Conservation (phyloP, 345 rosid genomes). For the Sonneratia caseolaris region DNA sequence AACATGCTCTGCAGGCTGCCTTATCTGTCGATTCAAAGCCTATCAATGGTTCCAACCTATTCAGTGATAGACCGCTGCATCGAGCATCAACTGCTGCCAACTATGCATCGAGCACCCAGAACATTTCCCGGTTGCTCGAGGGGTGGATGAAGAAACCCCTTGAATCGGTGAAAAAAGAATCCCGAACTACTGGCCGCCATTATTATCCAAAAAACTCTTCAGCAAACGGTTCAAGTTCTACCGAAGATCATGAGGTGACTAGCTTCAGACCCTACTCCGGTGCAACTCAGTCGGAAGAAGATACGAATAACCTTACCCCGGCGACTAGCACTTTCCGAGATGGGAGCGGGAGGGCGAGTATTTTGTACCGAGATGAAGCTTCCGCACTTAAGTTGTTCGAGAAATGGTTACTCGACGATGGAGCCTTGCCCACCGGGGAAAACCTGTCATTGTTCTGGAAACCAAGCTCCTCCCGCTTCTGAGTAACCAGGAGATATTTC, state of each 20-base stretch:
- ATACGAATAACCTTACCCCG: conserved; percentile 7
- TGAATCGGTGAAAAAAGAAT: conserved; percentile 8
- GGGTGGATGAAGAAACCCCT: conserved; percentile 28
- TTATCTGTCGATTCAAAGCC: conserved; percentile 16
- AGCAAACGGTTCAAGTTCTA: background rate
- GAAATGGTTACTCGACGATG: conserved; percentile 39
- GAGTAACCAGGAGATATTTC: too few species aligned
- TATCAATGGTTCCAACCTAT: background rate
- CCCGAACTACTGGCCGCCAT: background rate
- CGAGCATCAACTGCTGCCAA: background rate
- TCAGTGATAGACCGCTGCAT: background rate
- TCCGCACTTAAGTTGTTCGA: conserved; percentile 25
- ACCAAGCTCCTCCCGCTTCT: too few species aligned
- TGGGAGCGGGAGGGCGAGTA: conserved; percentile 16
- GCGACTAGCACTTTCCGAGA: conserved; percentile 12
- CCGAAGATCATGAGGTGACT: background rate
- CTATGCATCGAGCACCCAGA: conserved; percentile 32
- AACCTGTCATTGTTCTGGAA: too few species aligned
- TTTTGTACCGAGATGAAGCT: background rate
- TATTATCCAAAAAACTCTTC: too few species aligned
- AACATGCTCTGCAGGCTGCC: conserved; percentile 31
- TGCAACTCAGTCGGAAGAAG: conserved; percentile 20
- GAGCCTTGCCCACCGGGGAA: too few species aligned
- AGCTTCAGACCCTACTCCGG: conserved; percentile 10
- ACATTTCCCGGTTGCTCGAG: conserved; percentile 31